Conservation (phyloP, 2,329 filamentous ascomycete species). For the Dactylellina leptospora region DNA sequence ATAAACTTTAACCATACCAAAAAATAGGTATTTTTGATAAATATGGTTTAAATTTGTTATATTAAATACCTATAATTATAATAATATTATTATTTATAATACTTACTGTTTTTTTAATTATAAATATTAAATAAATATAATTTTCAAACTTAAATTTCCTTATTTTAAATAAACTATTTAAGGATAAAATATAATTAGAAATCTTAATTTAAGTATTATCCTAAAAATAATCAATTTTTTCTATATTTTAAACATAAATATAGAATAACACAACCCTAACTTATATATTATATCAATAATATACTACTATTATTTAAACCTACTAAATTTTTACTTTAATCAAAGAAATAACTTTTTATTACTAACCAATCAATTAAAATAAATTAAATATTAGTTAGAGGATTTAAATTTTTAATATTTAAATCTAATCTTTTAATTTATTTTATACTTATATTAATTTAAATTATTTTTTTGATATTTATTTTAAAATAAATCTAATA, state of each 20-base stretch:
- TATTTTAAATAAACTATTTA: no score
- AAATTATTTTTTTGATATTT: neutral
- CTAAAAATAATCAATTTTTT: neutral
- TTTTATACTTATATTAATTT: neutral
- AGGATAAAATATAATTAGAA: neutral
- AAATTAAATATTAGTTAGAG: neutral
- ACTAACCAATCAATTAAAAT: neutral
- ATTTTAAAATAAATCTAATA: neutral
- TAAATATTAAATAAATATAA: neutral
- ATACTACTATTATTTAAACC: neutral
- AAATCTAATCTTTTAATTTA: neutral
- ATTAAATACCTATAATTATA: neutral
- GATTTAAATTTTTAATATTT: neutral
- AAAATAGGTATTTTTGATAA: neutral
- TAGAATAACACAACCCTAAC: no score
- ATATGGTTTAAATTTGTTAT: neutral
- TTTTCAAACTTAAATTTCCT: neutral
- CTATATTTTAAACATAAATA: no score
- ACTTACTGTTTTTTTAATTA: neutral
- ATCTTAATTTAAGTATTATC: neutral
- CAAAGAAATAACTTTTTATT: neutral
- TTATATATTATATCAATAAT: neutral
- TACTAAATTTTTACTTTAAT: constrained; percentile 1
- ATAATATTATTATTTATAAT: no score
- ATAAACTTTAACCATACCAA: neutral